Evolutionary conservation across 805 yeast species (phyloP).

Genomic region (Cyberlindnera suaveolens): DNA sequence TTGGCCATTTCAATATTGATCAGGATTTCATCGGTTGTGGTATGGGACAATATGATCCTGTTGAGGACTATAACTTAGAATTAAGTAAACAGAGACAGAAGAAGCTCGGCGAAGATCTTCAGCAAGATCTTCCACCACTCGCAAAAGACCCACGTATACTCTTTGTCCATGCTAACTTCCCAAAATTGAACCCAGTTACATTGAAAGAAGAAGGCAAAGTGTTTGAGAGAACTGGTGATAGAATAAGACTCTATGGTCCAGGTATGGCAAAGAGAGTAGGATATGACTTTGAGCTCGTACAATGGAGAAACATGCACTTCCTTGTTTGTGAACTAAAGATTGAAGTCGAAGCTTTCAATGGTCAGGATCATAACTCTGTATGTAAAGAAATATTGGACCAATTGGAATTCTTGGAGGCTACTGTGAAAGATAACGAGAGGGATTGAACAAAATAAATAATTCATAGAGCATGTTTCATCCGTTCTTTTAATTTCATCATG

Average conservation of each 20-base stretch:
- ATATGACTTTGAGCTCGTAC: slow-evolving; percentile 51
- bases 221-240: slow-evolving; percentile 35
- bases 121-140: slow-evolving; percentile 12
- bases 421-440: slow-evolving; percentile 32
- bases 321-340: slow-evolving; percentile 47
- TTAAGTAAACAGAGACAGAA: slow-evolving; percentile 18
- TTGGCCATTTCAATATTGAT: slow-evolving; percentile 42
- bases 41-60: slow-evolving; percentile 59
- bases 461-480: neutral
- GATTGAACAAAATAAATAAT: slow-evolving; percentile 7
- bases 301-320: slow-evolving; percentile 52
- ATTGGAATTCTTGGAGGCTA: slow-evolving; percentile 33
- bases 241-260: slow-evolving; percentile 54
- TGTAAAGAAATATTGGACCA: slow-evolving; percentile 48
- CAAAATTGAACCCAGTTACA: slow-evolving; percentile 58
- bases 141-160: slow-evolving; percentile 29
- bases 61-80: slow-evolving; percentile 38
- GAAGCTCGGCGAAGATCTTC: slow-evolving; percentile 9
- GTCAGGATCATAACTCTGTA: slow-evolving; percentile 34
- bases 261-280: slow-evolving; percentile 46
- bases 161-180: slow-evolving; percentile 63
- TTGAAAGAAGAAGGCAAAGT: slow-evolving; percentile 38
- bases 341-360: slow-evolving; percentile 37
- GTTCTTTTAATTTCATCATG: too few species aligned
- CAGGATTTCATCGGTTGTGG: slow-evolving; percentile 48